These are phyloP conservation scores for Neoboletus brunneissimus DNA, from an alignment of 768 basidiomycete genomes.

Conservation along the genomic window DNA sequence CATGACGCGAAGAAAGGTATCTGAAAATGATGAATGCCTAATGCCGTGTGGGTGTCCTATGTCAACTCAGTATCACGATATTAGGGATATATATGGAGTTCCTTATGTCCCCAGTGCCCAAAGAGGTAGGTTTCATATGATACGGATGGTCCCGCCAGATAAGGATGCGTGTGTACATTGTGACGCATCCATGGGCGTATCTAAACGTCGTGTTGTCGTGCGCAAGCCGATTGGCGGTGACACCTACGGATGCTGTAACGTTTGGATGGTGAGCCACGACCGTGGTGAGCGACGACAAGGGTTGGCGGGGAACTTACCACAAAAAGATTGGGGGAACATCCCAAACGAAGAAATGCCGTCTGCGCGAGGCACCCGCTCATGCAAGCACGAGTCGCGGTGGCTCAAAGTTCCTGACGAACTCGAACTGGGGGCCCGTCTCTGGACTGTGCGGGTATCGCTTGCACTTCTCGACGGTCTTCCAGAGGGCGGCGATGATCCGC, in stretches of 20 bases:
- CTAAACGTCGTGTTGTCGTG: neutral
- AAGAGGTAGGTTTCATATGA: neutral
- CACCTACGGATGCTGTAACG: constrained; percentile 1
- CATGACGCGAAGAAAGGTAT: constrained; percentile 11
- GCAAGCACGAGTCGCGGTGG: constrained; percentile 23
- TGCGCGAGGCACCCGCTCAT: constrained; percentile 2
- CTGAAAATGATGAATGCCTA: neutral
- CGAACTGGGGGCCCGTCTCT: constrained; percentile 76
- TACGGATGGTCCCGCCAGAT: constrained; percentile 16
- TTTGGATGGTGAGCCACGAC: neutral
- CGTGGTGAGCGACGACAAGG: neutral
- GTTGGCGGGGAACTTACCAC: constrained; percentile 3
- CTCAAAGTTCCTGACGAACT: constrained; percentile 64
- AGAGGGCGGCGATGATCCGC: constrained; percentile 60
- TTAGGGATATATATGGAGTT: constrained; percentile 21
- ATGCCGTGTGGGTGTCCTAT: constrained; percentile 7
- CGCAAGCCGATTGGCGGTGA: neutral
- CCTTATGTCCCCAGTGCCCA: constrained; percentile 7
- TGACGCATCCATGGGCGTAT: constrained; percentile 20
- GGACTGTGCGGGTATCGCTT: constrained; percentile 72
- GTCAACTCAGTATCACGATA: constrained; percentile 12
- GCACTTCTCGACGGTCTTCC: constrained; percentile 78
- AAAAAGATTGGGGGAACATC: neutral
- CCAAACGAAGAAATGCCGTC: neutral
- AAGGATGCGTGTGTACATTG: constrained; percentile 29